Conservation (phyloP, 768 basidiomycete genomes). For the Glaciozyma martinii region DNA sequence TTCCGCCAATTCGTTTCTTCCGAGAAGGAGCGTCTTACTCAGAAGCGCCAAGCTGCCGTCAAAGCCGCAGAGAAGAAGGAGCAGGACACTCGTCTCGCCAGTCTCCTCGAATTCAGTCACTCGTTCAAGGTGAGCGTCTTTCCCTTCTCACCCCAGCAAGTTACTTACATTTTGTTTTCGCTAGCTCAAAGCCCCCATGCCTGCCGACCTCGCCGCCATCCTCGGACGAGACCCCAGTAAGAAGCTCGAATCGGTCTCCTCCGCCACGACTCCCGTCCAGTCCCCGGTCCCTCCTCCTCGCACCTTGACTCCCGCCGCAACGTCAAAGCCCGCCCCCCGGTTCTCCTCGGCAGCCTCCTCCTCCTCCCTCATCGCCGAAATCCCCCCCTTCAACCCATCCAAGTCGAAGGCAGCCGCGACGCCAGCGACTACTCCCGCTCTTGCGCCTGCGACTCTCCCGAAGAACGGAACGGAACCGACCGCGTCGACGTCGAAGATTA, state of each 20-base stretch:
- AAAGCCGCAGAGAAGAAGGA: constrained; percentile 67
- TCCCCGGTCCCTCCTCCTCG: constrained; percentile 13
- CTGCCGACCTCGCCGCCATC: constrained; percentile 85
- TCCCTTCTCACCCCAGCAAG: neutral
- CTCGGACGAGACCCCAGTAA: constrained; percentile 50
- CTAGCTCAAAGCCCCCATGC: constrained; percentile 87
- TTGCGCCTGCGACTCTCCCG: constrained; percentile 37
- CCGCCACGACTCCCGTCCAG: constrained; percentile 44
- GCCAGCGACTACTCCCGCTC: constrained; percentile 35
- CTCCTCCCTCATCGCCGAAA: constrained; percentile 62
- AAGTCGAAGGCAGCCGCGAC: constrained; percentile 38
- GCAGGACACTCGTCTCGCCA: constrained; percentile 88
- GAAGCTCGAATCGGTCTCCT: constrained; percentile 49
- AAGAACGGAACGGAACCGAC: constrained; percentile 38
- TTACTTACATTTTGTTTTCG: constrained; percentile 3
- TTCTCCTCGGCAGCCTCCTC: constrained; percentile 12
- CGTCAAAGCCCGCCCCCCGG: constrained; percentile 8
- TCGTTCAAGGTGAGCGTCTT: constrained; percentile 69
- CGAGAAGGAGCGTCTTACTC: constrained; percentile 67
- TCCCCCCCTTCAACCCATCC: constrained; percentile 76
- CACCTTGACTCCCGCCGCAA: constrained; percentile 10
- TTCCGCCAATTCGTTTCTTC: constrained; percentile 88
- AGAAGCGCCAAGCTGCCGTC: constrained; percentile 5
- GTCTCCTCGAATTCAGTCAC: constrained; percentile 84
- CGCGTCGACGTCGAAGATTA: constrained; percentile 40